Evolutionary conservation across 2,329 filamentous ascomycete genomes (phyloP), one percentile per base, ranked within the genome.

Genomic region (Capronia americana): DNA sequence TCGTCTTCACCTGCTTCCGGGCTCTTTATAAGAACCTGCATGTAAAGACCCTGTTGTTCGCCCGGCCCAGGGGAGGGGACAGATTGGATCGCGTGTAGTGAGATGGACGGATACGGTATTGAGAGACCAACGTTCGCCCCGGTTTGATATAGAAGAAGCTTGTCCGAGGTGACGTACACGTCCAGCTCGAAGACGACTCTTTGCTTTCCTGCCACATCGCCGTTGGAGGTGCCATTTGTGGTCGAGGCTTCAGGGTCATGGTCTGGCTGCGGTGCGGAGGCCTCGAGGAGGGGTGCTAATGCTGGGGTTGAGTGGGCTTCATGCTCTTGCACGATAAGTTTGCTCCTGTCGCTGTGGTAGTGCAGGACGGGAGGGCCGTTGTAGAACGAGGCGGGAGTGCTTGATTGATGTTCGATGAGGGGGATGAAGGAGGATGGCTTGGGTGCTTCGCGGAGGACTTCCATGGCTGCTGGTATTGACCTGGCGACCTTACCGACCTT

Each of bases 161-260:
- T 81, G 53, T 82, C 79, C 28, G 81, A 82, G 48, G 81, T 81
- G n/a, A 82, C 81, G 79, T 81, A 83, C 20, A 80, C 73, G 65
- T 81, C 78, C 4, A 83, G 70, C 11, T 72, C 76, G 12, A 78
- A 74, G 23, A 83, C 74, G 4, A 77, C 74, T 30, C 79, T 64
- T 53, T 74, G 69, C 6, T 14, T 64, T 11, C 64, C 64, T 20
- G 64, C 57, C 8, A 61, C 68, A 41, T 64, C 60, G 8, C 54
- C 41, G 14, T 64, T 61, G 23, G 69, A 64, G 60, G 72, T 69
- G 41, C 64, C 62, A 2, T 72, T 65, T 23, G 66, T 57, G 38
- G 69, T 69, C 17, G 62, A 64, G 10, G 68, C 63, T 23, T 70
- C 56, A 26, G 64, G 50, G 23, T 61, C 14, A n/a, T 17, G 38